A percentile compares a stretch with the other conserved stretches of the same genome.
Evolutionary conservation across 352 stramenopile genomes (phyloP).

Genomic region (Globisporangium yorkense): DNA sequence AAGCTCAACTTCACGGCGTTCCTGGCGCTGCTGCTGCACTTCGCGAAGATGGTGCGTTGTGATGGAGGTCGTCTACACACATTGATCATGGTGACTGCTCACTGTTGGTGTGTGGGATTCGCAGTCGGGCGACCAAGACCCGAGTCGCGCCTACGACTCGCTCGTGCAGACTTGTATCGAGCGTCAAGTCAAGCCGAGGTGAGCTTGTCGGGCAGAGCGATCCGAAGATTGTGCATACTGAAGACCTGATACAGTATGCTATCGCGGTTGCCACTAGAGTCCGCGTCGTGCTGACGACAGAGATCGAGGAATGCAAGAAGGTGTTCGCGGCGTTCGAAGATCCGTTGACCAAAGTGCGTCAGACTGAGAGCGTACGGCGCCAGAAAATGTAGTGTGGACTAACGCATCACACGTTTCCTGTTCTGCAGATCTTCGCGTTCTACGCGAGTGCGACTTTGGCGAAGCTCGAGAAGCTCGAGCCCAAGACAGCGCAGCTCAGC

Average conservation of each 20-base stretch:
- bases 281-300: constrained; percentile 34
- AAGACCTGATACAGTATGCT: too few relatives aligned
- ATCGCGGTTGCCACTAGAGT: constrained; percentile 17
- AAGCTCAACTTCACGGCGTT: constrained; percentile 73
- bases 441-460: constrained; percentile 42
- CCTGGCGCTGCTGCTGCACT: constrained; percentile 55
- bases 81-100: not conserved
- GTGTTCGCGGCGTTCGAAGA: constrained; percentile 57
- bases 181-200: constrained; percentile 56
- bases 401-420: not conserved
- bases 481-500: constrained; percentile 38
- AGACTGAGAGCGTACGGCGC: not conserved
- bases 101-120: not conserved
- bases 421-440: constrained; percentile 44
- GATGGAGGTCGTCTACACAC: not conserved
- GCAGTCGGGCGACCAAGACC: constrained; percentile 49
- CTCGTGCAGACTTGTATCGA: constrained; percentile 63
- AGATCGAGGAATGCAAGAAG: constrained; percentile 65
- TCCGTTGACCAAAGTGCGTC: constrained; percentile 39
- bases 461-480: constrained; percentile 65
- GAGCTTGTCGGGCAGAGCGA: not conserved
- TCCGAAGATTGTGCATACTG: not conserved
- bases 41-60: constrained; percentile 52
- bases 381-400: not conserved
- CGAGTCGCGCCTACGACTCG: constrained; percentile 48